A percentile compares a stretch with the other conserved stretches of the same genome.
Evolutionary conservation across 2,329 filamentous ascomycete genomes (phyloP).

Genomic region (Metarhizium rileyi): DNA sequence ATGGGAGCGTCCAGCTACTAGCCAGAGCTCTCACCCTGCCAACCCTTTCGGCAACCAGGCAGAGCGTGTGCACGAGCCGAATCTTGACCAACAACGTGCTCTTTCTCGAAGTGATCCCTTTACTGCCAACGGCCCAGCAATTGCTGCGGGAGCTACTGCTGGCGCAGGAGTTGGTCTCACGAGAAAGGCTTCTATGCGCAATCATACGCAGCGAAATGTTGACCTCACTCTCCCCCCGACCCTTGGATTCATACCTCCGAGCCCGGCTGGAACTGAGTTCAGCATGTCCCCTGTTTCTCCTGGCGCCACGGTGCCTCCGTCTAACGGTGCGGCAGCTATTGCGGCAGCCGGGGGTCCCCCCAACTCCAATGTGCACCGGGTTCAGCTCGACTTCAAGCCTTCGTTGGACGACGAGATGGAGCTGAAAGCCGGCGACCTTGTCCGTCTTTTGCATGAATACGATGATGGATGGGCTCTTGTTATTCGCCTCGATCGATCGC

Average conservation of each 20-base stretch:
- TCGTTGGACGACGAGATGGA: conserved; percentile 88
- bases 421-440: conserved; percentile 70
- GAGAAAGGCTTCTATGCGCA: conserved; percentile 48
- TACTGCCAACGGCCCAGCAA: conserved; percentile 28
- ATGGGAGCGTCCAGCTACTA: conserved; percentile 39
- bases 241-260: conserved; percentile 35
- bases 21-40: conserved; percentile 39
- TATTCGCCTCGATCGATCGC: conserved; percentile 77
- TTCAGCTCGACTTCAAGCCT: conserved; percentile 89
- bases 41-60: conserved; percentile 65
- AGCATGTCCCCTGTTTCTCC: conserved; percentile 45
- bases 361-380: conserved; percentile 67
- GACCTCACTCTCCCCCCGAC: conserved; percentile 41
- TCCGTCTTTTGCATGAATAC: conserved; percentile 87
- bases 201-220: conserved; percentile 38
- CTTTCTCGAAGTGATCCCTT: conserved; percentile 19
- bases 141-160: conserved; percentile 26
- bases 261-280: conserved; percentile 54
- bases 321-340: conserved; percentile 44
- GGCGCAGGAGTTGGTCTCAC: conserved; percentile 30
- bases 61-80: conserved; percentile 37
- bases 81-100: conserved; percentile 22
- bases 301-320: conserved; percentile 28
- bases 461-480: conserved; percentile 98
- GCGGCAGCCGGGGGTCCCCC: conserved; percentile 51